Conservation (phyloP, 371 early-diverging fungal species). For the Dipsacomyces acuminosporus region DNA sequence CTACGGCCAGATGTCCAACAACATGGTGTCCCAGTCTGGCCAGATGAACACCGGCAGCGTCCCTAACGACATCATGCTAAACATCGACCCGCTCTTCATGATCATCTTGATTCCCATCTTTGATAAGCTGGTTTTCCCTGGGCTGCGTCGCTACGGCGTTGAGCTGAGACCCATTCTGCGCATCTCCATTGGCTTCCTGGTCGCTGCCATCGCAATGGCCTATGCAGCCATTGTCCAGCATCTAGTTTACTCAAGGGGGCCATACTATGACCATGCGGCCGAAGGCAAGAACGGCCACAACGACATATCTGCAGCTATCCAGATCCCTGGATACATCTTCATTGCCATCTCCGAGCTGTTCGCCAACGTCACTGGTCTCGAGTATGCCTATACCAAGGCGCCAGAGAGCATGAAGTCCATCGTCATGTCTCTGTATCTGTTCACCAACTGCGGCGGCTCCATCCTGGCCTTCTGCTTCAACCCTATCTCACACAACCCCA, state of each 20-base stretch:
- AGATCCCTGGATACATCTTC: conserved; percentile 6
- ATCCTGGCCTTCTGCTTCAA: conserved; percentile 12
- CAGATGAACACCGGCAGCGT: conserved; percentile 60
- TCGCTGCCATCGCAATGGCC: conserved; percentile 61
- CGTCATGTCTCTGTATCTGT: conserved; percentile 62
- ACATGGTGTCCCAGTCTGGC: conserved; percentile 65
- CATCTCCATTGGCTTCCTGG: conserved; percentile 65
- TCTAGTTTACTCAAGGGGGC: conserved; percentile 57
- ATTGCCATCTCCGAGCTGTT: conserved; percentile 18
- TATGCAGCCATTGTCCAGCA: conserved; percentile 68
- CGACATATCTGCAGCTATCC: conserved; percentile 68
- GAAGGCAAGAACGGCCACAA: conserved; percentile 1
- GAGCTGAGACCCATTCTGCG: conserved; percentile 63
- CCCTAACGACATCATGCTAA: conserved; percentile 59
- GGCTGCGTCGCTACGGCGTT: conserved; percentile 57
- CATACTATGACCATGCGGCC: conserved; percentile 48
- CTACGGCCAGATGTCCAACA: conserved; percentile 70
- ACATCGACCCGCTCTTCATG: conserved; percentile 61
- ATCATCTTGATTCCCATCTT: conserved; percentile 68
- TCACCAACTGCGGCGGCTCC: conserved; percentile 44
- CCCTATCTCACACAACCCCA: conserved; percentile 2
- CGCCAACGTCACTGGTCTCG: conserved; percentile 35
- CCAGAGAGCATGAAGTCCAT: conserved; percentile 65
- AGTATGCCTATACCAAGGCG: conserved; percentile 48
- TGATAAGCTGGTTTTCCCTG: conserved; percentile 63